Evolutionary conservation across 2,329 filamentous ascomycete genomes (phyloP), one percentile per base, ranked within the genome.

Genomic region (Trichoderma pleuroti): DNA sequence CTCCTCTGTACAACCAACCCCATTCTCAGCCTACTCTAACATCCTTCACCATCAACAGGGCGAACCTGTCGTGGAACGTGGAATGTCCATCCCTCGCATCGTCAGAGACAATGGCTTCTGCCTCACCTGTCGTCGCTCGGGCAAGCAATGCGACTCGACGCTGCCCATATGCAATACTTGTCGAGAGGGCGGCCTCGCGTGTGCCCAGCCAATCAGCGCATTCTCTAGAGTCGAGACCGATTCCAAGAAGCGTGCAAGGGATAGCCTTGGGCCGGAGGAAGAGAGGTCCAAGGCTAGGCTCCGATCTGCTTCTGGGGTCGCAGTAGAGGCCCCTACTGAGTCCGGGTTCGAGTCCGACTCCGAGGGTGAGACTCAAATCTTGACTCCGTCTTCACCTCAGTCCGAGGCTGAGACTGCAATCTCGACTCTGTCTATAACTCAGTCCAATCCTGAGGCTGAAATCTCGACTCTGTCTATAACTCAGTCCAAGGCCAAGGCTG

Each of bases 61-160:
- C 10, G 56, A 57, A 2, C 56, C 46, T 0, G 6, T n/a, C 4
- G 34, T 60, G 65, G 54, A 77, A 73, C 79, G 79, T 71, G 80
- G 56, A 18, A 18, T 34, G 9, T 11, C 24, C 56, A 34, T 59
- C n/a, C 56, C 56, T 1, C 56, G 56, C 3, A n/a, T 81, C 72
- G 80, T 81, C 69, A 75, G 79, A 71, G 78, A 76, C 72, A 75
- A 81, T 73, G 80, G 82, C 18, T 83, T 83, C 70, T 85, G 84
- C 77, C 78, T 85, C 76, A 85, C 83, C 32, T 86, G 84, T 77
- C 82, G 84, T 72, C 83, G 84, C 46, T 81, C 85, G 72, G 87
- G 87, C 77, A 86, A 86, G 73, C 83, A 85, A 73, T 88, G 86
- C 76, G 84, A 87, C 74, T 85, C 87, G 77, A 81, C 83, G 72